Base-by-base conservation (phyloP, 2,329 filamentous ascomycete genomes). In the Epichloe brachyelytri region DNA sequence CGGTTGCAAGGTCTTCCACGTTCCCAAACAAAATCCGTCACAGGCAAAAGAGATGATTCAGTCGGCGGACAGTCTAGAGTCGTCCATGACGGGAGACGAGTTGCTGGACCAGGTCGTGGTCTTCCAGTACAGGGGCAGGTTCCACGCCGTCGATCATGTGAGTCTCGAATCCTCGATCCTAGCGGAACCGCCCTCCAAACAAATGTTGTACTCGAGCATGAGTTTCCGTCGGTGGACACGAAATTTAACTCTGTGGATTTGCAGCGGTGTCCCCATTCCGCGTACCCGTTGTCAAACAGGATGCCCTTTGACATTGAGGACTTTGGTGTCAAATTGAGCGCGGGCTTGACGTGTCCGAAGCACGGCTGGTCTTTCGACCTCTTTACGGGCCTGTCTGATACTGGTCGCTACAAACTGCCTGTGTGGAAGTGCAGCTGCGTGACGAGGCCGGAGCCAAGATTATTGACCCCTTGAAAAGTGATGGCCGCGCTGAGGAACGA, bases 281-380 rank as follows among this genome's bases (percentile, higher is more conserved):
- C 81, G 0, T 86, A 77, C 52, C 82, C 83, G 0, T 71, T 87
- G 1, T 84, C 81, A 0, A 72, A 77, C 43, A 82, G 79, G 0
- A 75, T 66, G 0, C 70, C 81, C 0, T 86, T 85, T 52, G 83
- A 87, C 50, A 86, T 87, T 57, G 83, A 87, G 57, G 83, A 87
- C 54, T 87, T 86, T 60, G 83, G 83, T 0, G 67, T 84, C 2
- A 70, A 75, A 4, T 62, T 84, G 6, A 83, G 79, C 50, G 73
- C 79, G 0, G 83, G 82, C 0, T 66, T 87, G 3, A 76, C 73
- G 0, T 87, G 83, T 61, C 80, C 82, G 0, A 85, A 85, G 55
- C 83, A 86, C 54, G 78, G 72, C 4, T 87, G 83, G 83, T 82
- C 80, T 0, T 87, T 86, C 63, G 83, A 87, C 60, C 58, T 86